A percentile compares a stretch with the other conserved stretches of the same genome.
Conservation (phyloP, 2,329 filamentous ascomycete species). For the Albifimbria verrucaria region DNA sequence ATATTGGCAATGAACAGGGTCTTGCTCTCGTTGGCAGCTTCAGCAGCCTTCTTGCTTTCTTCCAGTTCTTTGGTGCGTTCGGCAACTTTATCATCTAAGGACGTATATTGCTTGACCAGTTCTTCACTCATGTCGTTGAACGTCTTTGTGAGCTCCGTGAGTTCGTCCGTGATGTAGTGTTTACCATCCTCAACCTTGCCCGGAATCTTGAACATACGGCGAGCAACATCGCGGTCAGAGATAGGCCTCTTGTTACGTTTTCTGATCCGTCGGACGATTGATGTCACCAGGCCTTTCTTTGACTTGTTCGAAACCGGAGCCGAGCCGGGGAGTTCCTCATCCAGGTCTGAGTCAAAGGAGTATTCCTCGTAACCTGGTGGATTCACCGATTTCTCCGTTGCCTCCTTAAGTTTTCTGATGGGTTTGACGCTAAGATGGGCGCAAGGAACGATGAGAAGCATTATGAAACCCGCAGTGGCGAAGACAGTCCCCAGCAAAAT, state of each 20-base stretch:
- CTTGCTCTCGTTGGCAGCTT: slow-evolving; percentile 95
- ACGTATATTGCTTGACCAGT: slow-evolving; percentile 79
- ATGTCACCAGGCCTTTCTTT: slow-evolving; percentile 37
- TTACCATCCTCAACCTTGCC: slow-evolving; percentile 74
- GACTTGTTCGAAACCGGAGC: slow-evolving; percentile 41
- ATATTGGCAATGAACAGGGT: slow-evolving; percentile 98
- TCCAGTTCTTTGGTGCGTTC: slow-evolving; percentile 82
- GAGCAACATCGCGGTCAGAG: slow-evolving; percentile 35
- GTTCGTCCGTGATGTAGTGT: slow-evolving; percentile 76
- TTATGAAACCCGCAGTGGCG: slow-evolving; percentile 70
- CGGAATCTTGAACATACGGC: slow-evolving; percentile 75
- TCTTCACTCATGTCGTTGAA: slow-evolving; percentile 97
- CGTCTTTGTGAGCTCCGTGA: slow-evolving; percentile 76
- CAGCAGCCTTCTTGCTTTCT: slow-evolving; percentile 85
- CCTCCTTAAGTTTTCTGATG: slow-evolving; percentile 71
- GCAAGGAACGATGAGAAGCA: slow-evolving; percentile 71
- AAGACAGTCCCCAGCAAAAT: slow-evolving; percentile 85
- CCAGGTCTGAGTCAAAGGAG: slow-evolving; percentile 39
- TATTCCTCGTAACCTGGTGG: slow-evolving; percentile 59
- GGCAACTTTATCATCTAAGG: slow-evolving; percentile 78
- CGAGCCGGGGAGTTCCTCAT: slow-evolving; percentile 40
- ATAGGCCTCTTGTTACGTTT: slow-evolving; percentile 25
- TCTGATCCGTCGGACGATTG: slow-evolving; percentile 33
- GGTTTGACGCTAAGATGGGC: slow-evolving; percentile 80
- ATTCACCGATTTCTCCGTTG: slow-evolving; percentile 70